phyloP scores from a whole-genome alignment of 768 basidiomycete species.

The Russula brevipes region DNA sequence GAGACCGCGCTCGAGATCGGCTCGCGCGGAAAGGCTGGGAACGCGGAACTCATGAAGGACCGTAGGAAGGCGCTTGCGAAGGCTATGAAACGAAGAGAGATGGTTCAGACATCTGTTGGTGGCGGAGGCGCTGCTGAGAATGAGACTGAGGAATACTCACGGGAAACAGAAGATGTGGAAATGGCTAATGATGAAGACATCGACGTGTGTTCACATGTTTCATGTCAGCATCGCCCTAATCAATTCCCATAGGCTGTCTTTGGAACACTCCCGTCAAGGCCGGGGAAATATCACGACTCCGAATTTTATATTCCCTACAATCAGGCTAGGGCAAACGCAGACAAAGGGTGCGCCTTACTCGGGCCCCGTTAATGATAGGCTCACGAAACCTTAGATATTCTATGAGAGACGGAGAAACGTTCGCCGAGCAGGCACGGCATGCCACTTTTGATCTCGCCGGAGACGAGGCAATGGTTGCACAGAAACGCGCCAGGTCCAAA shows the following conservation, averaged over 20 bases:
- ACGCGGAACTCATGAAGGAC: conserved; percentile 80
- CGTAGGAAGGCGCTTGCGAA: conserved; percentile 72
- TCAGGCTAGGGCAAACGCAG: conserved; percentile 79
- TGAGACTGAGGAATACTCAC: conserved; percentile 33
- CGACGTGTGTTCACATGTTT: conserved; percentile 62
- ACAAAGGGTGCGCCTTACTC: conserved; percentile 73
- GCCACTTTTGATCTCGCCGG: conserved; percentile 79
- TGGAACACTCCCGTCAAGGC: conserved; percentile 28
- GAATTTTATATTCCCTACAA: conserved; percentile 92
- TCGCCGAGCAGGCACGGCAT: conserved; percentile 74
- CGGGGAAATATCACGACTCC: conserved; percentile 60
- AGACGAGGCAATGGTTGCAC: conserved; percentile 61
- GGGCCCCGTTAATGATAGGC: conserved; percentile 1
- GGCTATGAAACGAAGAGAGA: conserved; percentile 47
- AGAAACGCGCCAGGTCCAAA: conserved; percentile 47
- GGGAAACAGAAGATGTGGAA: conserved; percentile 38
- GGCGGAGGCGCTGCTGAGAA: conserved; percentile 33
- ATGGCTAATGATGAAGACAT: conserved; percentile 81
- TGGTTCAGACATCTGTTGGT: conserved; percentile 32
- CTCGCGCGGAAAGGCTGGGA: conserved; percentile 55
- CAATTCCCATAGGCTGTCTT: conserved; percentile 35
- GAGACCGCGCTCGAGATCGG: conserved; percentile 94
- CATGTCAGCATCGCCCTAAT: conserved; percentile 43
- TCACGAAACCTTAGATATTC: conserved; percentile 59
- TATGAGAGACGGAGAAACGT: conserved; percentile 80